phyloP scores from a whole-genome alignment of 2,329 filamentous ascomycete genomes.

The Botrytis fabae region DNA sequence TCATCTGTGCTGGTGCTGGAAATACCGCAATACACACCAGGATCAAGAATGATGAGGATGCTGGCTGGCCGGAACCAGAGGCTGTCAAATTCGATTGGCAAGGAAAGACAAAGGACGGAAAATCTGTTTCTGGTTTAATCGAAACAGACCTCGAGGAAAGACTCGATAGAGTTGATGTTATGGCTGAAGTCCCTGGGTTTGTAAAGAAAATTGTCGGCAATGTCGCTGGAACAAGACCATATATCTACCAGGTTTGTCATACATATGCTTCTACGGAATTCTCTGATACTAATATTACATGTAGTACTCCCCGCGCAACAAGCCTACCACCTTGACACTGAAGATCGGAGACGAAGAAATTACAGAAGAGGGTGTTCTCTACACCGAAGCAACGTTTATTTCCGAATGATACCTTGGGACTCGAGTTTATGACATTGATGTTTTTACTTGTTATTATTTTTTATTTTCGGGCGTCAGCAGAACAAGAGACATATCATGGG shows the following conservation, averaged over 20 bases:
- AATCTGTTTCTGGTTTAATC: slow-evolving; percentile 67
- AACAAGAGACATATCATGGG: slow-evolving; percentile 32
- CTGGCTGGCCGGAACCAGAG: slow-evolving; percentile 85
- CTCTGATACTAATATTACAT: slow-evolving; percentile 32
- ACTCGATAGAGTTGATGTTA: slow-evolving; percentile 85
- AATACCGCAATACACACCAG: slow-evolving; percentile 69
- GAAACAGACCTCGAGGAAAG: slow-evolving; percentile 68
- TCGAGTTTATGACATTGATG: not conserved
- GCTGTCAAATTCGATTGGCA: slow-evolving; percentile 74
- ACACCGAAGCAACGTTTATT: slow-evolving; percentile 96
- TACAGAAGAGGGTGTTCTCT: slow-evolving; percentile 74
- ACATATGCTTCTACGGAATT: not conserved
- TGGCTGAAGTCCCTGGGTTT: slow-evolving; percentile 94
- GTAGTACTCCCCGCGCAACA: slow-evolving; percentile 68
- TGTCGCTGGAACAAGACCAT: slow-evolving; percentile 89
- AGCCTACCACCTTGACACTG: slow-evolving; percentile 71
- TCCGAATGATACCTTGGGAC: slow-evolving; percentile 49
- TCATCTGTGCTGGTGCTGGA: slow-evolving; percentile 69
- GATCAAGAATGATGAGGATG: slow-evolving; percentile 70
- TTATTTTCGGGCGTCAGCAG: slow-evolving; percentile 34
- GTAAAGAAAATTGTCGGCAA: slow-evolving; percentile 90
- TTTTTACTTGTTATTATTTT: slow-evolving; percentile 24
- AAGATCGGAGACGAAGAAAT: slow-evolving; percentile 80
- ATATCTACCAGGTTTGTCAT: slow-evolving; percentile 84
- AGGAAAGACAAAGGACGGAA: slow-evolving; percentile 74